phyloP scores from a whole-genome alignment of 2,329 filamentous ascomycete species.

The Aspergillus tanneri region DNA sequence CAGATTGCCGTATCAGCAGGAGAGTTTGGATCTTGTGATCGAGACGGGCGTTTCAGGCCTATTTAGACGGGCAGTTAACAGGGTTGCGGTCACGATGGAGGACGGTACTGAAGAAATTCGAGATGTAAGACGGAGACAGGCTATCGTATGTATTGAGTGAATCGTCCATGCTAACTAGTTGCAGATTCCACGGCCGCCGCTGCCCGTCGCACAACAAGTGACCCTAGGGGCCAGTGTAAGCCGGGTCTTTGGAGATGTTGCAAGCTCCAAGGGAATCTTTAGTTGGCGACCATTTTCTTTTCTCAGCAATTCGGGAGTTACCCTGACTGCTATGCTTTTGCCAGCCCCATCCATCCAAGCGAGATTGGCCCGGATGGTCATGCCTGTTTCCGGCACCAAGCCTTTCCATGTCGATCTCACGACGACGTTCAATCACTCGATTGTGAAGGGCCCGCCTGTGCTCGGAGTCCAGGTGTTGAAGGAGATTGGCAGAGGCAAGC shows the following conservation, averaged over 20 bases:
- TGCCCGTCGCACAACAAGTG: slow-evolving; percentile 30
- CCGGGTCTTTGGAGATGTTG: slow-evolving; percentile 30
- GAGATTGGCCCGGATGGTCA: slow-evolving; percentile 31
- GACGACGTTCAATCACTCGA: slow-evolving; percentile 30
- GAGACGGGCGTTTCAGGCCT: slow-evolving; percentile 34
- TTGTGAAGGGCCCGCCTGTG: slow-evolving; percentile 28
- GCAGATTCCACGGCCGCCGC: slow-evolving; percentile 32
- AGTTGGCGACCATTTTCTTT: slow-evolving; percentile 31
- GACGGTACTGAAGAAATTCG: slow-evolving; percentile 28
- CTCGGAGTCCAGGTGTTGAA: slow-evolving; percentile 35
- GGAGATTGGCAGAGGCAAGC: slow-evolving; percentile 30
- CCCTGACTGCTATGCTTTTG: slow-evolving; percentile 30
- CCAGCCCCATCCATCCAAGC: slow-evolving; percentile 32
- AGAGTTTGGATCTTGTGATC: slow-evolving; percentile 29
- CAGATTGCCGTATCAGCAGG: slow-evolving; percentile 8
- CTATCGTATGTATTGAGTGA: not conserved
- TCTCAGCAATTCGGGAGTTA: slow-evolving; percentile 32
- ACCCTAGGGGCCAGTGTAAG: slow-evolving; percentile 34
- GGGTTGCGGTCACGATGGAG: slow-evolving; percentile 23
- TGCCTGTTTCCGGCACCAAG: slow-evolving; percentile 31
- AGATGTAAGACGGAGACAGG: slow-evolving; percentile 22
- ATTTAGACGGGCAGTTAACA: slow-evolving; percentile 25
- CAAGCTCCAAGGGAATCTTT: slow-evolving; percentile 29
- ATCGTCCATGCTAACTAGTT: slow-evolving; percentile 8
- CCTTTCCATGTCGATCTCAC: slow-evolving; percentile 35